A percentile compares a stretch with the other conserved stretches of the same genome.
These are phyloP conservation scores for Yamadazyma membranifaciens DNA, from an alignment of 1,139 yeast species.

Conservation along the genomic window DNA sequence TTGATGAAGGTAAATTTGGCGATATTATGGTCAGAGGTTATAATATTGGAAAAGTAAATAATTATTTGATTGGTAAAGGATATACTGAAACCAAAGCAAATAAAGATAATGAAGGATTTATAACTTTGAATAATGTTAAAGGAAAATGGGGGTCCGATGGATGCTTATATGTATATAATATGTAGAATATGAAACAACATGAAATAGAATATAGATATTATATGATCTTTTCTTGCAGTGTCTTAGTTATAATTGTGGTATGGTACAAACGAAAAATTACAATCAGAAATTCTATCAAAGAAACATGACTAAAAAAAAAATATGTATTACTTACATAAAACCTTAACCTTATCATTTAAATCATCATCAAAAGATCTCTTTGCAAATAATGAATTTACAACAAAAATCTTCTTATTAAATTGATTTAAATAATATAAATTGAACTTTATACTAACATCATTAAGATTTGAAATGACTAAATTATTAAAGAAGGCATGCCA, in stretches of 20 bases:
- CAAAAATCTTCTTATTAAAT: conserved; percentile 33
- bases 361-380: conserved; percentile 20
- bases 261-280: no score
- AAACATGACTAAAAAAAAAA: no score
- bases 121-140: conserved; percentile 47
- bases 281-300: no score
- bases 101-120: conserved; percentile 55
- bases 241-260: no score
- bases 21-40: conserved; percentile 62
- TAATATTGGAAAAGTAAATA: conserved; percentile 53
- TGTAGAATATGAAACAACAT: background rate
- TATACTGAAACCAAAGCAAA: conserved; percentile 12
- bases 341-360: conserved; percentile 12
- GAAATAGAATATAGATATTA: background rate
- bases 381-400: conserved; percentile 15
- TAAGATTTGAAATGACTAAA: conserved; percentile 20
- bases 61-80: conserved; percentile 19
- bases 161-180: conserved; percentile 50
- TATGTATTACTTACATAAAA: conserved; percentile 13
- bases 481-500: conserved; percentile 31
- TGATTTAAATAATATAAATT: conserved; percentile 32
- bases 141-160: conserved; percentile 76
- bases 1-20: conserved; percentile 40
- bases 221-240: no score
- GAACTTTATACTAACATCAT: conserved; percentile 27